Conservation (phyloP, 345 rosid genomes). For the Erysimum cheiranthoides region DNA sequence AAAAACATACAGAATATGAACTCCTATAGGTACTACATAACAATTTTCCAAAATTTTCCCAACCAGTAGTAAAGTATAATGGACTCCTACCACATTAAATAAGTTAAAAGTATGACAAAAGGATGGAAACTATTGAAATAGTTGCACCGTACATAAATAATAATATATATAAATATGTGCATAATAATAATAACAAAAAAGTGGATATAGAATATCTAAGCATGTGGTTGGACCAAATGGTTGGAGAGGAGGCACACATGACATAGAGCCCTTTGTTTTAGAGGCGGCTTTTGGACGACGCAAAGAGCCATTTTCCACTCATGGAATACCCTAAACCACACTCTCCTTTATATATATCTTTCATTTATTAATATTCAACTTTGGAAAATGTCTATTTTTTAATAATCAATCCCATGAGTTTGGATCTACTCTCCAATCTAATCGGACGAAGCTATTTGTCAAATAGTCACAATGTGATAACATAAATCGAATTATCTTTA, state of each 20-base stretch:
- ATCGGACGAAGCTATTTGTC: not conserved
- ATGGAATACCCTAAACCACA: conserved; percentile 26
- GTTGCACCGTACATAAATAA: conserved; percentile 22
- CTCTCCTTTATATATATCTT: conserved; percentile 7
- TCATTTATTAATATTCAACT: not conserved
- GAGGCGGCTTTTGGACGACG: conserved; percentile 66
- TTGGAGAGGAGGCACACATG: conserved; percentile 38
- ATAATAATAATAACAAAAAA: not conserved
- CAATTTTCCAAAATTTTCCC: not conserved
- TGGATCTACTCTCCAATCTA: conserved; percentile 15
- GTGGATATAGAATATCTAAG: conserved; percentile 34
- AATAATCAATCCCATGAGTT: not conserved
- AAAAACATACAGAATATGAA: not conserved
- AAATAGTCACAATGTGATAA: not conserved
- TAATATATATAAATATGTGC: not conserved
- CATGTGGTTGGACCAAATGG: conserved; percentile 48
- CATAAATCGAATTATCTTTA: not conserved
- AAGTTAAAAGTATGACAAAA: not conserved
- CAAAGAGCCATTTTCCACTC: conserved; percentile 54
- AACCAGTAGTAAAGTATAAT: not conserved
- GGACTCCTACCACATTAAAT: conserved; percentile 15
- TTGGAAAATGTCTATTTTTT: not conserved
- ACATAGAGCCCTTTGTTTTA: not conserved
- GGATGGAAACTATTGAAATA: not conserved
- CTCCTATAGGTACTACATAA: too few relatives aligned